A percentile compares a stretch with the other conserved stretches of the same genome.
These are phyloP conservation scores for Colletotrichum sp. DNA, from an alignment of 2,329 filamentous ascomycete genomes.

Conservation along the genomic window DNA sequence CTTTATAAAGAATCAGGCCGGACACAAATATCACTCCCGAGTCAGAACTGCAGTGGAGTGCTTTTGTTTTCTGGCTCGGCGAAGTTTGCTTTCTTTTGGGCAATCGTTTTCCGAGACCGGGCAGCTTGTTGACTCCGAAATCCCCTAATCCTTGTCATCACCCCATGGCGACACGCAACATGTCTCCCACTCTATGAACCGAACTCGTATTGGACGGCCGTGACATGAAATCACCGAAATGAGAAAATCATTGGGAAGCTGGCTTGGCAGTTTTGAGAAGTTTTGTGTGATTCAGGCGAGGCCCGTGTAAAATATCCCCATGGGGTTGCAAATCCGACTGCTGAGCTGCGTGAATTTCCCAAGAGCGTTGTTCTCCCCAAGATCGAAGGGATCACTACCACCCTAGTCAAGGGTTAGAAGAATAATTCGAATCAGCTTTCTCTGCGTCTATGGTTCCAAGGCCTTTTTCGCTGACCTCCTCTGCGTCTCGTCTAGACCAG, in stretches of 20 bases:
- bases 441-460: neutral
- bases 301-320: neutral
- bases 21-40: too few species aligned
- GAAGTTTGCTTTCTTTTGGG: neutral
- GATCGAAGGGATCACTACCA: neutral
- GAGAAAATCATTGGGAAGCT: neutral
- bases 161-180: neutral
- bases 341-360: neutral
- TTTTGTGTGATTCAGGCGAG: neutral
- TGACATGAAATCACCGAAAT: neutral
- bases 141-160: neutral
- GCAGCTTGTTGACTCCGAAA: neutral
- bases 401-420: rapidly evolving
- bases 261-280: neutral
- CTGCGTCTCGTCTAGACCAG: neutral
- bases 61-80: neutral
- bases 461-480: neutral
- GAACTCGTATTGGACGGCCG: neutral
- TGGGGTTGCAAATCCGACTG: rapidly evolving
- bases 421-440: neutral
- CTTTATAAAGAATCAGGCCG: too few species aligned
- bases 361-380: neutral
- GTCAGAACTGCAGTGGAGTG: too few species aligned
- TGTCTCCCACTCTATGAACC: neutral
- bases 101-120: neutral